Conservation (phyloP, 148 eudicot species). For the Amaranthus hypochondriacus region DNA sequence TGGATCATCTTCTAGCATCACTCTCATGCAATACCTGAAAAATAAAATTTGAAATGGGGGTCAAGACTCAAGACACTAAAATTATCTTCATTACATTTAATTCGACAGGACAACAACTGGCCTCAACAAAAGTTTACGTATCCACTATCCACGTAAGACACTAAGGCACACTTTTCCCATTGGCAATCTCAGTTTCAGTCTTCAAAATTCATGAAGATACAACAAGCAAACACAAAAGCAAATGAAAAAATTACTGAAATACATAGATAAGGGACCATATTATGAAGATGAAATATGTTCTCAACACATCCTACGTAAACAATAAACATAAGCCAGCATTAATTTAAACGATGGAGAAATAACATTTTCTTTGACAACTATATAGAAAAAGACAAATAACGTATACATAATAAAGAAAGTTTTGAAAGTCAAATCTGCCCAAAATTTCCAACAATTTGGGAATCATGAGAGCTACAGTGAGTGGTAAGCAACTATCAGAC, state of each 20-base stretch:
- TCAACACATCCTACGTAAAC: not conserved
- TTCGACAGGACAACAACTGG: not conserved
- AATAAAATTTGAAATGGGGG: not conserved
- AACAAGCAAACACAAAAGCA: not conserved
- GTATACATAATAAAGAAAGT: not conserved
- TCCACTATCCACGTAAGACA: not conserved
- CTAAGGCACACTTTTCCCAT: not conserved
- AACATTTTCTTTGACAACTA: not conserved
- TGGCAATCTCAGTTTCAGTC: not conserved
- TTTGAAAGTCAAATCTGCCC: too few species aligned
- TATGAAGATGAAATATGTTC: not conserved
- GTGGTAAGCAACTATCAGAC: not conserved
- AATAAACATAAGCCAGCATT: too few species aligned
- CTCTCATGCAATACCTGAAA: slow-evolving; percentile 31
- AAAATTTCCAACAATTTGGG: too few species aligned
- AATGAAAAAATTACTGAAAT: not conserved
- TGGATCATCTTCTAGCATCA: slow-evolving; percentile 1
- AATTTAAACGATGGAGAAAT: not conserved
- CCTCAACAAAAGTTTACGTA: not conserved
- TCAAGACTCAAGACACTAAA: not conserved
- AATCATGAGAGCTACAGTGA: not conserved
- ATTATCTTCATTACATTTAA: not conserved
- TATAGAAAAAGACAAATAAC: not conserved
- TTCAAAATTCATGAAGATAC: not conserved
- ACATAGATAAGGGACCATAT: not conserved